Base-by-base conservation (phyloP, 345 rosid genomes). In the Rhizophora apiculata region DNA sequence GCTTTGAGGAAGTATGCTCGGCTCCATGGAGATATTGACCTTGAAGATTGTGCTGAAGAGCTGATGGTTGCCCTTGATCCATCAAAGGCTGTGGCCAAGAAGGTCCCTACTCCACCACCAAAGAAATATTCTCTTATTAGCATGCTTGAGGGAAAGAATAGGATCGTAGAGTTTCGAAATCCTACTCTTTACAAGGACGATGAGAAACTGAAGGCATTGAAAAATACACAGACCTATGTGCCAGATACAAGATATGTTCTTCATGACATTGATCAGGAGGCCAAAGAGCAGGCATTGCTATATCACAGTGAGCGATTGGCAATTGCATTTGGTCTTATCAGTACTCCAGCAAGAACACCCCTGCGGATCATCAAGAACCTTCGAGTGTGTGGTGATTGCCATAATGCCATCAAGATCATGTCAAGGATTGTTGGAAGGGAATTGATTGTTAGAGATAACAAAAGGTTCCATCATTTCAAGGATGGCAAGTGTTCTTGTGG, bases 401-500 rank as follows among this genome's bases (percentile, higher is more conserved):
- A 89, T 76, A 89, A 89, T 80, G 89, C 88, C 64, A 89, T 89
- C 82, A 89, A 89, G 85, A 87, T 89, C 83, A 87, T 86, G 90
- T 86, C 96, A 26, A 87, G 76, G 75, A 83, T 87, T 70, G 87
- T 89, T 36, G 96, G 93, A 69, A 80, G 92, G 69, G 83, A 82
- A 76, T 75, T 89, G 79, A 82, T 89, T 37, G 84, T 89, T 46
- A 83, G 96, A 78, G 93, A 90, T 77, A 90, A 88, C 73, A 90
- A 90, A 75, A 85, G 96, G 54, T 88, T 90, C 73, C 93, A 89
- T 78, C 93, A 88, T 68, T 88, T 81, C 81, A 83, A 74, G 74
- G 81, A 78, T 65, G 84, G 87, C 26, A 76, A 74, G 43, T 83
- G 87, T 75, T 83, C 87, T 52, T 81, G 87, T 74, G 82, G 84